Evolutionary conservation across 1,284 basidiomycete species (phyloP).

Genomic region (Cryptococcus neoformans): DNA sequence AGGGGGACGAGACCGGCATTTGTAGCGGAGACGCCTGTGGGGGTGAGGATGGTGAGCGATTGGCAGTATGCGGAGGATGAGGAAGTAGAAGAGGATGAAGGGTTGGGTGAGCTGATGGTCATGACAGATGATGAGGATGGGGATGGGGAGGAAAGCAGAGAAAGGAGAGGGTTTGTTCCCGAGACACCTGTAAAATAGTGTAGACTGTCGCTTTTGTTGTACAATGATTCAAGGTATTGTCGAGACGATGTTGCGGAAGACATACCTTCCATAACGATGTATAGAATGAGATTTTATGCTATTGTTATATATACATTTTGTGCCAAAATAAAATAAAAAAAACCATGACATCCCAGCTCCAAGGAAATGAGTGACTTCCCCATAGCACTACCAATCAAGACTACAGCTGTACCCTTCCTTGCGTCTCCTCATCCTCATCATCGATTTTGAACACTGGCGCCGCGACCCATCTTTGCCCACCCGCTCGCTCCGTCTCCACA

Average conservation of each 20-base stretch:
- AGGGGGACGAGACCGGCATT: slow-evolving; percentile 4
- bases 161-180: slow-evolving; percentile 11
- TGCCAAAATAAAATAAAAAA: neutral
- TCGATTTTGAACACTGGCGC: slow-evolving; percentile 19
- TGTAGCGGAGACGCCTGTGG: slow-evolving; percentile 30
- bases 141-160: slow-evolving; percentile 3
- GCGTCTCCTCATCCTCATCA: slow-evolving; percentile 25
- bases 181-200: slow-evolving; percentile 27
- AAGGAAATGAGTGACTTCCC: too few relatives aligned
- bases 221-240: neutral
- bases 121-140: slow-evolving; percentile 46
- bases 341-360: too few relatives aligned
- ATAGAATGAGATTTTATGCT: neutral
- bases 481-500: neutral
- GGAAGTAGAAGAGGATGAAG: slow-evolving; percentile 28
- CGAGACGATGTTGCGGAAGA: neutral
- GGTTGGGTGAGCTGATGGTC: slow-evolving; percentile 39
- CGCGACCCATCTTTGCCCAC: neutral
- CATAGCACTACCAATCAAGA: too few relatives aligned
- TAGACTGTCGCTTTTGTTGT: neutral
- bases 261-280: neutral
- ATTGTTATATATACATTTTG: neutral
- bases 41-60: neutral
- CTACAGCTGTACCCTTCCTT: slow-evolving; percentile 1
- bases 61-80: neutral